Conservation (phyloP, 768 basidiomycete genomes). For the Hypsizygus marmoreus region DNA sequence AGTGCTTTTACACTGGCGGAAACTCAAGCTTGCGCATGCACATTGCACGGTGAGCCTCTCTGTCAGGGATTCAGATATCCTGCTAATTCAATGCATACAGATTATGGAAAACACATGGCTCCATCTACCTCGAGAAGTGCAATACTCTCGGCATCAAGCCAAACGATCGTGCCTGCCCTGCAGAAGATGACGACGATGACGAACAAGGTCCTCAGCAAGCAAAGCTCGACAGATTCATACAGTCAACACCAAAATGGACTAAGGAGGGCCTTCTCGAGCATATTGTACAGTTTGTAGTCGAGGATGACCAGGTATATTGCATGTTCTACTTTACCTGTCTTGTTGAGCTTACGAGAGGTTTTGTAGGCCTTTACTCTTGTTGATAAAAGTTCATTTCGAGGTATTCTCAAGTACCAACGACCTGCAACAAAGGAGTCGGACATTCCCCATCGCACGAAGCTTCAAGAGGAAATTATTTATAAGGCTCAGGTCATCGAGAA, state of each 20-base stretch:
- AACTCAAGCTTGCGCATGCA: constrained; percentile 4
- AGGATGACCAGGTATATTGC: constrained; percentile 5
- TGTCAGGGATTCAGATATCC: neutral
- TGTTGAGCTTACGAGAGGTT: neutral
- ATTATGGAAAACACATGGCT: constrained; percentile 5
- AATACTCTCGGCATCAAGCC: neutral
- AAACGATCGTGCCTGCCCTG: neutral
- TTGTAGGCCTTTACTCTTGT: constrained; percentile 9
- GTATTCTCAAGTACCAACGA: constrained; percentile 12
- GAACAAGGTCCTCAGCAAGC: neutral
- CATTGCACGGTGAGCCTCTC: constrained; percentile 5
- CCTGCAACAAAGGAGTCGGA: constrained; percentile 13
- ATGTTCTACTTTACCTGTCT: neutral
- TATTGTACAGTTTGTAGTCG: constrained; percentile 5
- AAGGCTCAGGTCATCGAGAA: constrained; percentile 10
- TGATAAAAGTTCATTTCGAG: constrained; percentile 8
- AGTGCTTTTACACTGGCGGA: constrained; percentile 4
- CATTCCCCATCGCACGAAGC: constrained; percentile 12
- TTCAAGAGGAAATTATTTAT: constrained; percentile 10
- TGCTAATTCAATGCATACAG: neutral
- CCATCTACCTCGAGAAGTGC: constrained; percentile 1
- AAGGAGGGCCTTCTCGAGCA: constrained; percentile 3
- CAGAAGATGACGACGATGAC: neutral
- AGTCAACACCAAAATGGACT: constrained; percentile 5
- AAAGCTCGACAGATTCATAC: neutral